Percentiles rank a stretch among this genome's conserved stretches.
phyloP scores from a whole-genome alignment of 768 basidiomycete genomes.

The Tricholomella constricta region DNA sequence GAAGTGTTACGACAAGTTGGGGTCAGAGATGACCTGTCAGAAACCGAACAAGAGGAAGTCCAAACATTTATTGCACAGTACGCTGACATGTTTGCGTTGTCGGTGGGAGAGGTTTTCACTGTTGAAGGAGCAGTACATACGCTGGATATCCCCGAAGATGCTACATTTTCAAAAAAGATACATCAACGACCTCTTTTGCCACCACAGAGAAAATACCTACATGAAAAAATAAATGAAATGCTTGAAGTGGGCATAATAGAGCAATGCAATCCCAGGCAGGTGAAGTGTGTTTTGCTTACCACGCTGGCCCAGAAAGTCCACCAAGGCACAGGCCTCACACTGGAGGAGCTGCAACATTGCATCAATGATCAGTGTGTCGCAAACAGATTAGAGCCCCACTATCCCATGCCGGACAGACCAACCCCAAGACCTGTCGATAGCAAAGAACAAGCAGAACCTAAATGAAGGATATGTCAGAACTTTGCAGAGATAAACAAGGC shows the following conservation, averaged over 20 bases:
- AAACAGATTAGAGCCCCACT: constrained; percentile 19
- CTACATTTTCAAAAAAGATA: constrained; percentile 17
- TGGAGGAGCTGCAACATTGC: constrained; percentile 32
- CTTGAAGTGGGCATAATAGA: constrained; percentile 33
- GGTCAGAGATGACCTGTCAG: constrained; percentile 26
- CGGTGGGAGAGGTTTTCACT: constrained; percentile 11
- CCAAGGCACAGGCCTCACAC: constrained; percentile 24
- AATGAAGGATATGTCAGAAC: constrained; percentile 40
- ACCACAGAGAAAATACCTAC: constrained; percentile 30
- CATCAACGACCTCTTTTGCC: constrained; percentile 23
- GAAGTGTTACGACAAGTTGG: constrained; percentile 21
- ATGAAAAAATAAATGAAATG: constrained; percentile 36
- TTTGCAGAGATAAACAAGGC: constrained; percentile 33
- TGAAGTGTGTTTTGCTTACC: constrained; percentile 23
- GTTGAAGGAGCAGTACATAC: constrained; percentile 32
- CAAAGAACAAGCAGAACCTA: constrained; percentile 1
- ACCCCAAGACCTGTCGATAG: not conserved
- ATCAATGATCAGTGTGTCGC: constrained; percentile 37
- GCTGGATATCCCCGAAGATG: constrained; percentile 32
- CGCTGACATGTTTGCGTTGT: not conserved
- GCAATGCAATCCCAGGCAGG: constrained; percentile 20
- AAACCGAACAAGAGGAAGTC: not conserved
- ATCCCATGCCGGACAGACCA: constrained; percentile 22
- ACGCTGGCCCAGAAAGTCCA: constrained; percentile 39
- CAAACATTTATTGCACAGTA: not conserved